These are phyloP conservation scores for Aspergillus ustus DNA, from an alignment of 2,329 filamentous ascomycete species.

Conservation along the genomic window DNA sequence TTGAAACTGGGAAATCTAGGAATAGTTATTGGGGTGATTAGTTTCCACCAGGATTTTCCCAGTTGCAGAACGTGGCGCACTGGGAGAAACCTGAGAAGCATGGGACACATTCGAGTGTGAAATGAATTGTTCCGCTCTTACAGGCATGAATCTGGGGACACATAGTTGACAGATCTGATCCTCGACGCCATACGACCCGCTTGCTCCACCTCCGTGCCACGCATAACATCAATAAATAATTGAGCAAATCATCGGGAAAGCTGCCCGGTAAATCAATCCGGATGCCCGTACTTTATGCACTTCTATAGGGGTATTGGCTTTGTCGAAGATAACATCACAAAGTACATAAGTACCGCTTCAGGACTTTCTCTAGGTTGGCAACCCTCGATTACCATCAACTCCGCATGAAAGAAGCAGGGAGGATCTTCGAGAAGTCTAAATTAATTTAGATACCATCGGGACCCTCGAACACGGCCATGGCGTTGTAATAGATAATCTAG, in stretches of 20 bases:
- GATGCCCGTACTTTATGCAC: constrained; percentile 8
- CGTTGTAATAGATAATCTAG: constrained; percentile 6
- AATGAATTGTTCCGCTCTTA: constrained; percentile 10
- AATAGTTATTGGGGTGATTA: constrained; percentile 3
- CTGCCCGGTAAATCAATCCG: constrained; percentile 1
- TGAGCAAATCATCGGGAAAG: constrained; percentile 2
- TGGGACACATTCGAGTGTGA: constrained; percentile 14
- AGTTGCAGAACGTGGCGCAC: constrained; percentile 25
- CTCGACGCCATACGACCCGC: constrained; percentile 16
- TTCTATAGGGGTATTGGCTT: constrained; percentile 7
- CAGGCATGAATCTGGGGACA: constrained; percentile 20
- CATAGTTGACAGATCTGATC: constrained; percentile 40
- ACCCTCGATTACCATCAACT: constrained; percentile 9
- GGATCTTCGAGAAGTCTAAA: constrained; percentile 18
- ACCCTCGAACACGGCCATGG: not conserved
- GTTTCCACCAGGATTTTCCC: not conserved
- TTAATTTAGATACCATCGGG: constrained; percentile 25
- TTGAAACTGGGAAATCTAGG: not conserved
- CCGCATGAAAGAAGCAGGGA: constrained; percentile 15
- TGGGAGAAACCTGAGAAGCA: constrained; percentile 8
- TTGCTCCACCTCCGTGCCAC: constrained; percentile 10
- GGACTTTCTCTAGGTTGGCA: not conserved
- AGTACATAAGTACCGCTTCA: not conserved
- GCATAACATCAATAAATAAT: constrained; percentile 11
- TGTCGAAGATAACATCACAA: not conserved